phyloP scores from a whole-genome alignment of 371 early-diverging fungal genomes.

The Mucor racemosus region DNA sequence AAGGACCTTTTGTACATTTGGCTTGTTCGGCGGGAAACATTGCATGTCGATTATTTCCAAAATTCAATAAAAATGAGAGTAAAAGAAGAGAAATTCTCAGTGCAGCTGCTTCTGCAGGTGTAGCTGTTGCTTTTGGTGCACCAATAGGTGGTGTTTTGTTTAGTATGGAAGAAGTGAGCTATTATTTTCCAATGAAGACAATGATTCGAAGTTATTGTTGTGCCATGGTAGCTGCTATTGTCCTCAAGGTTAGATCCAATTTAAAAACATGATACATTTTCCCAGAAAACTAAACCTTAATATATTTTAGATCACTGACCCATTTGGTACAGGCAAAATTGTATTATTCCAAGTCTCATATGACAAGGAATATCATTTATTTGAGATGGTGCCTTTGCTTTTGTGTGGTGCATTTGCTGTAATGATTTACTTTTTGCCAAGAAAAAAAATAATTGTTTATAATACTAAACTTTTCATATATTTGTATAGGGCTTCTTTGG shows the following conservation, averaged over 20 bases:
- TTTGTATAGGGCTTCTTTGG: conserved; percentile 82
- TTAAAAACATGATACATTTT: background rate
- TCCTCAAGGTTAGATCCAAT: conserved; percentile 65
- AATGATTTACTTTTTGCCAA: background rate
- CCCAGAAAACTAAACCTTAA: background rate
- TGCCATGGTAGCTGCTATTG: conserved; percentile 85
- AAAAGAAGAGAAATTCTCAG: conserved; percentile 86
- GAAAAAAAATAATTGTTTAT: background rate
- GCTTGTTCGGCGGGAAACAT: conserved; percentile 91
- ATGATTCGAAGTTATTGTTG: conserved; percentile 93
- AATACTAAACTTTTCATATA: no score
- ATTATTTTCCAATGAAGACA: conserved; percentile 90
- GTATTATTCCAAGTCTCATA: conserved; percentile 92
- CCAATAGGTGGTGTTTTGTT: conserved; percentile 96
- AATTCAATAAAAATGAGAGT: conserved; percentile 86
- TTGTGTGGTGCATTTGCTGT: conserved; percentile 86
- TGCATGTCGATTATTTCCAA: conserved; percentile 75
- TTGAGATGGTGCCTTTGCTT: conserved; percentile 85
- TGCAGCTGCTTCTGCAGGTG: conserved; percentile 89
- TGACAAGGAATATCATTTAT: conserved; percentile 84
- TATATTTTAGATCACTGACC: conserved; percentile 71
- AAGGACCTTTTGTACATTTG: conserved; percentile 96
- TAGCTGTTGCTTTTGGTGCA: conserved; percentile 92
- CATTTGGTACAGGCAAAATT: conserved; percentile 88
- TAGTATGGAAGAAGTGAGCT: conserved; percentile 85